phyloP scores from a whole-genome alignment of 129 eudicot genomes.

The Pittosporum tobira region DNA sequence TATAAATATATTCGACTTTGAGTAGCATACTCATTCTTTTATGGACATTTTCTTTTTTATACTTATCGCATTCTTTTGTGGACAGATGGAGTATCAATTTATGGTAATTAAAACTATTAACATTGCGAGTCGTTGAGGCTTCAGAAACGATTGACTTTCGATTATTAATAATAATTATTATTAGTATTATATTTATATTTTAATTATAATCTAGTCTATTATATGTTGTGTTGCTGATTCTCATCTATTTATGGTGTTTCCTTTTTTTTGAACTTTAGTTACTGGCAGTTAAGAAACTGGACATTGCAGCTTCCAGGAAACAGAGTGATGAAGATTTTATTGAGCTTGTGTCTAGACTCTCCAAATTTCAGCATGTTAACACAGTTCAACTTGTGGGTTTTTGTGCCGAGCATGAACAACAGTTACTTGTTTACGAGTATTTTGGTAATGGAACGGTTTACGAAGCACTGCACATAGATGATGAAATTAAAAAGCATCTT shows the following conservation, averaged over 20 bases:
- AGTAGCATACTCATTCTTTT: not conserved
- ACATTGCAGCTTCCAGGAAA: constrained; percentile 56
- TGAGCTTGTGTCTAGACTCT: constrained; percentile 74
- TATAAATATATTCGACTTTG: too few relatives aligned
- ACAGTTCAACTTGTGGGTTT: constrained; percentile 90
- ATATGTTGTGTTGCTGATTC: too few relatives aligned
- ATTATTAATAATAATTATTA: too few relatives aligned
- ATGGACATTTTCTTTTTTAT: not conserved
- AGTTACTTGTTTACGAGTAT: constrained; percentile 66
- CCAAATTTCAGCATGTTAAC: constrained; percentile 78
- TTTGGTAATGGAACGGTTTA: constrained; percentile 69
- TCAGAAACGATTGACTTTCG: too few relatives aligned
- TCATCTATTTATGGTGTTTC: constrained; percentile 8
- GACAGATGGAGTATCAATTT: too few relatives aligned
- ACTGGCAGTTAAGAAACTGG: constrained; percentile 84
- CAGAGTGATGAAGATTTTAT: constrained; percentile 83
- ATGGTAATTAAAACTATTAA: too few relatives aligned
- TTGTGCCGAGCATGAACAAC: constrained; percentile 83
- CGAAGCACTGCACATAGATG: constrained; percentile 74
- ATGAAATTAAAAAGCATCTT: constrained; percentile 54
- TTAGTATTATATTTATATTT: too few relatives aligned
- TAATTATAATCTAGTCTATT: too few relatives aligned
- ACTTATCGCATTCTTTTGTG: not conserved
- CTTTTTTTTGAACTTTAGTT: constrained; percentile 33
- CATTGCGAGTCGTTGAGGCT: too few relatives aligned